Evolutionary conservation across 768 basidiomycete species (phyloP), one percentile per base, ranked within the genome.

Genomic region (Psilocybe cyanescens): DNA sequence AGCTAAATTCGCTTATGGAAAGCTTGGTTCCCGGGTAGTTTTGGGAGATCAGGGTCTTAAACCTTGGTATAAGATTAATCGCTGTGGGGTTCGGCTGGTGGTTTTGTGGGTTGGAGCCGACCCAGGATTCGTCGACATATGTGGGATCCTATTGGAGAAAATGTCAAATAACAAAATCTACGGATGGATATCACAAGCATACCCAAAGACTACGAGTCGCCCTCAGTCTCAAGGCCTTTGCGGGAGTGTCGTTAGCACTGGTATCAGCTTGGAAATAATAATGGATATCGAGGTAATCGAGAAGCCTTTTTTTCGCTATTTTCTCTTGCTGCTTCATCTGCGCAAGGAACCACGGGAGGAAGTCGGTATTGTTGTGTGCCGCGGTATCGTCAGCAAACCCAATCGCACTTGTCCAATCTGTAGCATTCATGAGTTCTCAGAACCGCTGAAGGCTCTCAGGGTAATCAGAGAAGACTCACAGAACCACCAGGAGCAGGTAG

Each of bases 1-100:
- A 81, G 62, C 71, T 73, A 79, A 80, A 85, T 67, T 85, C 84
- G 59, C 79, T 78, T 55, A 85, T 72, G 24, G 82, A 83, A 41
- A 85, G 70, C 68, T 82, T 84, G 41, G 83, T 84, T n/a, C 83
- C 83, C n/a, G 84, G 83, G 65, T 84, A 85, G 70, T 78, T 70
- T 41, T 74, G 67, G 33, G 74, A 72, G 65, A 85, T 84, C 59
- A 85, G 78, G 33, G 74, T 75, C 63, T 78, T 77, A 71, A 86
- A 76, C 16, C 84, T 81, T 31, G 84, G 84, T 58, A 86, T 76
- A 55, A 86, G 78, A 60, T 70, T 64, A 29, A 86, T 77, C 30
- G 68, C 63, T 8, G 72, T 78, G 5, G 81, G 76, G 66, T 83
- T 78, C 68, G 76, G 78, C 67, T 86, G 78, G 62, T 79, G 77